These are phyloP conservation scores for Leccinum fibrillosum DNA, from an alignment of 768 basidiomycete species.

Conservation along the genomic window DNA sequence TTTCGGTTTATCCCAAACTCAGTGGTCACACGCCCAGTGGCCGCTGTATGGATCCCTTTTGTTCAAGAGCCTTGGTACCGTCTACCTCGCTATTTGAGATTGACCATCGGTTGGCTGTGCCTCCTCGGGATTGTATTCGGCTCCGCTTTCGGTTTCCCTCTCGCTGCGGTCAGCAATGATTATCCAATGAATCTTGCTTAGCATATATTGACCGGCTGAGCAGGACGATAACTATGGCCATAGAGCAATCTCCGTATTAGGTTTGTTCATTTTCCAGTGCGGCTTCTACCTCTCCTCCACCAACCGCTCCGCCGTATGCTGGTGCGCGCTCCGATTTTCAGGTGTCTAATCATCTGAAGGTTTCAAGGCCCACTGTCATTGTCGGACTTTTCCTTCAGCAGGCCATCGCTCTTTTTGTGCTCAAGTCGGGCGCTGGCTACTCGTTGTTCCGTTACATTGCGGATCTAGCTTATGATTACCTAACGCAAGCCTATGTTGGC, in stretches of 20 bases:
- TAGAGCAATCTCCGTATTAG: constrained; percentile 77
- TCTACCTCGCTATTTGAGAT: constrained; percentile 50
- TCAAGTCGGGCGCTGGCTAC: constrained; percentile 82
- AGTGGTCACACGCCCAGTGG: constrained; percentile 67
- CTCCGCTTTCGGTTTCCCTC: constrained; percentile 79
- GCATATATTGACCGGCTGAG: constrained; percentile 11
- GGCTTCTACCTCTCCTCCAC: constrained; percentile 69
- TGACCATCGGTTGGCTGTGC: constrained; percentile 71
- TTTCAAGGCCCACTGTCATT: constrained; percentile 74
- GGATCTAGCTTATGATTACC: constrained; percentile 74
- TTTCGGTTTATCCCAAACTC: constrained; percentile 82
- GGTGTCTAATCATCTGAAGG: neutral
- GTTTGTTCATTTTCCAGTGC: constrained; percentile 75
- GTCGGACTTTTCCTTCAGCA: constrained; percentile 86
- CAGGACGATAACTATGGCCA: constrained; percentile 69
- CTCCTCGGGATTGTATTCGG: constrained; percentile 79
- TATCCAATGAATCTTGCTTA: constrained; percentile 2
- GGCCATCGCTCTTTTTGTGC: constrained; percentile 82
- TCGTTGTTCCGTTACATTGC: constrained; percentile 84
- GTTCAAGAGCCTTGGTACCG: constrained; percentile 68
- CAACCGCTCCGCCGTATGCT: constrained; percentile 63
- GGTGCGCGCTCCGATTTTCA: constrained; percentile 42
- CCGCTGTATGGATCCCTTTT: constrained; percentile 63
- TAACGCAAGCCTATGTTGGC: constrained; percentile 63
- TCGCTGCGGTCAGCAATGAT: constrained; percentile 43